Base-by-base conservation (phyloP, 345 rosid genomes). In the Nasturtium officinale region DNA sequence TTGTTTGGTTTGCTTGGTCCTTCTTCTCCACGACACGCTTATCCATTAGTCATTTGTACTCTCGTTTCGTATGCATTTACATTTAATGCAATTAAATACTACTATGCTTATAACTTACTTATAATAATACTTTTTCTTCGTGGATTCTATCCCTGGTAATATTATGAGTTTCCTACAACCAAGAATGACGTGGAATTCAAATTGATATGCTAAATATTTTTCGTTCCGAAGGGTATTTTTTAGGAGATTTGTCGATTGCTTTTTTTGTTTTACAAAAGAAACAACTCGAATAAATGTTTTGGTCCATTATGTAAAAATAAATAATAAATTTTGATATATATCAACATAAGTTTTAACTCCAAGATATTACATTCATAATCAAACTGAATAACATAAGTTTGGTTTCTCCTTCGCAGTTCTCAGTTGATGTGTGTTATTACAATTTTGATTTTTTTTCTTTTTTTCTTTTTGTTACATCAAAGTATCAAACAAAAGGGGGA, bases 1-100 rank as follows among this genome's bases (percentile, higher is more conserved):
- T 74, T 29, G 35, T 71, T 72, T 73, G 64, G 23, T 33, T 71
- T 54, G 54, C 43, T 54, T 60, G 67, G 67, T 38, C 57, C 65
- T 73, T 73, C 71, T 64, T 58, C 78, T 74, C 45, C 78, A 74
- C 78, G 72, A 37, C 72, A 74, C 72, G 67, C 72, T 66, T 74
- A 74, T 74, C 78, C 53, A 18, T 65, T 65, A 45, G 9, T 45
- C 50, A 16, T 45, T 16, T 45, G 50, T 66, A 3, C 72, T 65
- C 72, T 74, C 17, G 13, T 65, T 47, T 26, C 38, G 38, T 3
- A 7, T 57, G 25, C 25, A 23, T 23, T 23, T 23, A 12, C 66
- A 45, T 73, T 55, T 12, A 43, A 56, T 57, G 8, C 61, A 25
- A 35, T 71, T 35, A 20, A 43, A 21, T 70, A 70, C 17, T 17